Evolutionary conservation across 192 early-diverging fungal species (phyloP).

Genomic region (Coemansia sp.): DNA sequence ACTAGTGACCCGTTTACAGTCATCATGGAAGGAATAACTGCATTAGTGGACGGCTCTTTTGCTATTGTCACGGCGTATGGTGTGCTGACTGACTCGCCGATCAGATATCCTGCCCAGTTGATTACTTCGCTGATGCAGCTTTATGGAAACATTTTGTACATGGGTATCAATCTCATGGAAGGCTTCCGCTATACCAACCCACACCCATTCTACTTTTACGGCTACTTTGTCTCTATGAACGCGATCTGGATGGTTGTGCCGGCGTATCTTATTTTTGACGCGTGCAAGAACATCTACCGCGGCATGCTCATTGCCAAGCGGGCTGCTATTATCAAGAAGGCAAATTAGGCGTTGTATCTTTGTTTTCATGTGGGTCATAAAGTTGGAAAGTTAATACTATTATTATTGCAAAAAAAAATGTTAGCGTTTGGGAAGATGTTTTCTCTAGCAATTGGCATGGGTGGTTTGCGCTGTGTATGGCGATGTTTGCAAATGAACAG

Average conservation of each 20-base stretch:
- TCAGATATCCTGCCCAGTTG: conserved; percentile 60
- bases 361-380: background rate
- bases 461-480: too few relatives aligned
- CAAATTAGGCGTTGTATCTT: conserved; percentile 19
- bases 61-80: conserved; percentile 59
- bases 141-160: conserved; percentile 84
- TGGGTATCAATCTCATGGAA: conserved; percentile 67
- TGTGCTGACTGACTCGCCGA: conserved; percentile 56
- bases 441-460: too few relatives aligned
- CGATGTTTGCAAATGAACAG: too few relatives aligned
- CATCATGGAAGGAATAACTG: conserved; percentile 86
- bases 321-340: conserved; percentile 51
- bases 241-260: conserved; percentile 81
- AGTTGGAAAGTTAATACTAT: too few relatives aligned
- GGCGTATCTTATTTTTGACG: conserved; percentile 48
- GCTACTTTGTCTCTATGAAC: conserved; percentile 88
- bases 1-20: conserved; percentile 76
- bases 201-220: conserved; percentile 80
- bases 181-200: conserved; percentile 68
- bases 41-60: conserved; percentile 69
- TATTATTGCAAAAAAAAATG: too few relatives aligned
- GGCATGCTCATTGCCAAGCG: conserved; percentile 57
- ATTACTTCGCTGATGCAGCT: conserved; percentile 69
- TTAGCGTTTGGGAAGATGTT: too few relatives aligned
- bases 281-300: conserved; percentile 54